phyloP scores from a whole-genome alignment of 192 early-diverging fungal species.

The Thamnidium elegans region DNA sequence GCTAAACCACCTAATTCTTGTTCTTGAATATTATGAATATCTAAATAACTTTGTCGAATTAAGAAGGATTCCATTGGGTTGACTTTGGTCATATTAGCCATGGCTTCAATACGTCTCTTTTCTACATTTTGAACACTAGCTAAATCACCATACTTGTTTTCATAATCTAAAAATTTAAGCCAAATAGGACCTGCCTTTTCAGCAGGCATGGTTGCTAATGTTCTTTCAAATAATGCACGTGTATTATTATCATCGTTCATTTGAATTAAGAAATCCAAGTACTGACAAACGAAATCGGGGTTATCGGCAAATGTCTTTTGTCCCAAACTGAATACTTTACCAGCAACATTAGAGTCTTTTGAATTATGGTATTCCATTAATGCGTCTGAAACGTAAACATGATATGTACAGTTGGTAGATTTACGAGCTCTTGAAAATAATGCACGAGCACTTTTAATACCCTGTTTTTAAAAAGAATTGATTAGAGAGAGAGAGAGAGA shows the following conservation, averaged over 20 bases:
- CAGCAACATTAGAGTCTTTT: constrained; percentile 80
- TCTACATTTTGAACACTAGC: constrained; percentile 71
- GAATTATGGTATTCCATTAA: constrained; percentile 91
- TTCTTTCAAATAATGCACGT: constrained; percentile 86
- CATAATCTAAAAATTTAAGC: constrained; percentile 80
- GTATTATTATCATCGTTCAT: constrained; percentile 92
- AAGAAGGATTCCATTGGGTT: constrained; percentile 59
- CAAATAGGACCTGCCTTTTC: constrained; percentile 76
- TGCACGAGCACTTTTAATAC: constrained; percentile 65
- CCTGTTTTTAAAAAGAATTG: constrained; percentile 40
- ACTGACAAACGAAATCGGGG: constrained; percentile 71
- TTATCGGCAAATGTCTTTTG: constrained; percentile 77
- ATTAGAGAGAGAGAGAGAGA: no score
- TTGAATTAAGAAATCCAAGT: constrained; percentile 84
- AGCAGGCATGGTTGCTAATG: constrained; percentile 65
- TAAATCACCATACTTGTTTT: constrained; percentile 87
- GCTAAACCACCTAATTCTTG: constrained; percentile 70
- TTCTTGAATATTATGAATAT: constrained; percentile 68
- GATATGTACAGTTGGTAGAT: constrained; percentile 69
- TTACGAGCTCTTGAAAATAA: constrained; percentile 81
- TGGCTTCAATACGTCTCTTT: constrained; percentile 65
- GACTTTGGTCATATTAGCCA: neutral
- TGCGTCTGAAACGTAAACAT: constrained; percentile 86
- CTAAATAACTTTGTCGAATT: constrained; percentile 72
- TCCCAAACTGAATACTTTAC: constrained; percentile 88